Base-by-base conservation (phyloP, 2,329 filamentous ascomycete species). In the Trichoderma sp. region DNA sequence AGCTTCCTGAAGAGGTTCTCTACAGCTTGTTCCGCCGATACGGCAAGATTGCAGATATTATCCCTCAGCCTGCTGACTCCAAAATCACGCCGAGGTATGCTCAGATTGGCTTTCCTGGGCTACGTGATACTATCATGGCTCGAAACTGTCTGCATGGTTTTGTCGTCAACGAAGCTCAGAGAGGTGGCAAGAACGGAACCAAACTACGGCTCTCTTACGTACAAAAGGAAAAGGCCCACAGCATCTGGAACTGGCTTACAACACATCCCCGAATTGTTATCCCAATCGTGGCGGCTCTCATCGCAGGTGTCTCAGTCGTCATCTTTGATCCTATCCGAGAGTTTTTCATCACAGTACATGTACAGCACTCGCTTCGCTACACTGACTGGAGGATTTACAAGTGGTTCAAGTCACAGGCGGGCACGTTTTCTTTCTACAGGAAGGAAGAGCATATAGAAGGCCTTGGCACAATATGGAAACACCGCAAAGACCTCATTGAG, bases 241-340 rank as follows among this genome's bases (percentile, higher is more conserved):
- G 90, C 82, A 88, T 97, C 68, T 91, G 91, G 83, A 92, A 97
- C 72, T 98, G 94, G 94, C 79, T 98, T 32, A 85, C 91, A 11
- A 91, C 83, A 69, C 96, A 99, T 75, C 94, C 95, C 0, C 87
- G 94, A 59, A 92, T 98, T 56, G 91, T 97, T 30, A 90, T 99
- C 58, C 95, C 96, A 0, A 80, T 91, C 1, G 66, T 97, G 1
- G 93, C 93, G 18, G 95, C 94, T 1, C 80, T 98, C 3, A 77
- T 97, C 34, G 94, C 94, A 0, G 90, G 91, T 39, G 83, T 96
- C 59, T 96, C 94, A 0, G 93, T 97, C 24, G 89, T 92, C 1
- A 85, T 98, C 8, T 98, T 99, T 75, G 96, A 99, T 74, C 96
- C 96, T 0, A 94, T 99, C 69, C 89, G 96, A 55, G 94, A 94